Evolutionary conservation across 805 yeast species (phyloP).

Genomic region (Ogataea minuta): DNA sequence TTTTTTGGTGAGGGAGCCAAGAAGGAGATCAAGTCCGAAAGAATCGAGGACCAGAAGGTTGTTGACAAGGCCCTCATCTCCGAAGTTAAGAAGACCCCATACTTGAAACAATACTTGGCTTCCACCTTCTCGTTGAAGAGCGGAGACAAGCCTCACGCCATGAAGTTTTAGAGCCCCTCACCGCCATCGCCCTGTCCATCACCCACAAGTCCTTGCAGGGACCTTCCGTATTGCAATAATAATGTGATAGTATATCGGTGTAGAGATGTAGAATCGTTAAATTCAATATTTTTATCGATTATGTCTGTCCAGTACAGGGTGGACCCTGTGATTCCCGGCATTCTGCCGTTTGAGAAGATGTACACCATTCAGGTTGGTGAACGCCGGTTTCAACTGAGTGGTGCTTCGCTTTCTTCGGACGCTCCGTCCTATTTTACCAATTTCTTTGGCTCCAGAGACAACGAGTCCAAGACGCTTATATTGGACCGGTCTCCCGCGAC

Average conservation of each 20-base stretch:
- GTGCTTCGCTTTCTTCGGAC: constrained; percentile 83
- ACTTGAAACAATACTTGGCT: constrained; percentile 94
- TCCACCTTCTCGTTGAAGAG: constrained; percentile 93
- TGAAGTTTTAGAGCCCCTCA: constrained; percentile 69
- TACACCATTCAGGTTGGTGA: constrained; percentile 72
- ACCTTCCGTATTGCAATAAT: constrained; percentile 13
- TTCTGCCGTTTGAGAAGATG: constrained; percentile 68
- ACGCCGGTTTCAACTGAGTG: constrained; percentile 61
- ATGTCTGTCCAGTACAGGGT: constrained; percentile 1
- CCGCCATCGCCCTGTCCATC: constrained; percentile 20
- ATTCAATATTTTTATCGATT: not conserved
- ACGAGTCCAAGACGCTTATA: constrained; percentile 44
- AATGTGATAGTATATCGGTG: constrained; percentile 12
- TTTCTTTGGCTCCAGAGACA: constrained; percentile 48
- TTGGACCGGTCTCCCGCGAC: constrained; percentile 74
- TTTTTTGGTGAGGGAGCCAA: constrained; percentile 84
- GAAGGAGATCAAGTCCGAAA: constrained; percentile 88
- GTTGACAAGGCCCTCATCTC: constrained; percentile 91
- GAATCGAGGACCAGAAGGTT: constrained; percentile 94
- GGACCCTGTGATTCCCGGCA: constrained; percentile 45
- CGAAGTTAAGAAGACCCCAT: constrained; percentile 96
- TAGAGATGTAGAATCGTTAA: constrained; percentile 4
- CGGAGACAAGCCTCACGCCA: constrained; percentile 98
- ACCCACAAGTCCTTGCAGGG: constrained; percentile 14
- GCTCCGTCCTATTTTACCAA: constrained; percentile 86